Conservation (phyloP, 805 yeast genomes). For the Cephaloascus fragrans region DNA sequence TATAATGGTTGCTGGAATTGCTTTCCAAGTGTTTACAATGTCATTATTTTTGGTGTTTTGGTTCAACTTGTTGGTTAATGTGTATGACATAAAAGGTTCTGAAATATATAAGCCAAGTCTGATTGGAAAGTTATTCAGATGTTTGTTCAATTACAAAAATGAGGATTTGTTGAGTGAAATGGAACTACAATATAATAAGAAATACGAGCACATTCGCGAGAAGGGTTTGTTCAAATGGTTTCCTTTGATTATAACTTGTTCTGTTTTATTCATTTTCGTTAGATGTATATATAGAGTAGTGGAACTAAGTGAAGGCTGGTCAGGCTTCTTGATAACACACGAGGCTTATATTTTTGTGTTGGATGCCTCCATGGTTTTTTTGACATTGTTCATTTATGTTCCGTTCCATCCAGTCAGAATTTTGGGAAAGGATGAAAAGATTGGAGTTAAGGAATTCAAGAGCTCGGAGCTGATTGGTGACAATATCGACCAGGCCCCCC, state of each 20-base stretch:
- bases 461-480: no score
- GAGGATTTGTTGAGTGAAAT: conserved; percentile 7
- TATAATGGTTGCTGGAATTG: conserved; percentile 71
- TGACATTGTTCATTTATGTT: conserved; percentile 11
- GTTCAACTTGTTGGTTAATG: conserved; percentile 32
- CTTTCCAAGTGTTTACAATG: conserved; percentile 69
- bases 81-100: conserved; percentile 17
- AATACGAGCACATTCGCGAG: conserved; percentile 22
- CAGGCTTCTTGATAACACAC: conserved; percentile 23
- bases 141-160: conserved; percentile 1
- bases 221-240: conserved; percentile 26
- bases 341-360: conserved; percentile 27
- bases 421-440: conserved; percentile 48
- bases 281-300: conserved; percentile 49
- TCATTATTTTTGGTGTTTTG: conserved; percentile 43
- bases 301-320: conserved; percentile 27
- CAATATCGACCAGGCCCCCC: no score
- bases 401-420: conserved; percentile 57
- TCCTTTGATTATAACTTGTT: conserved; percentile 32
- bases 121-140: no score
- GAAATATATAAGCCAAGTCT: no score
- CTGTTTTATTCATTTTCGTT: conserved; percentile 45
- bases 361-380: conserved; percentile 24
- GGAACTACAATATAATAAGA: conserved; percentile 21
- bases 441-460: no score